Base-by-base conservation (phyloP, 2,329 filamentous ascomycete species). In the Xylariales sp. region DNA sequence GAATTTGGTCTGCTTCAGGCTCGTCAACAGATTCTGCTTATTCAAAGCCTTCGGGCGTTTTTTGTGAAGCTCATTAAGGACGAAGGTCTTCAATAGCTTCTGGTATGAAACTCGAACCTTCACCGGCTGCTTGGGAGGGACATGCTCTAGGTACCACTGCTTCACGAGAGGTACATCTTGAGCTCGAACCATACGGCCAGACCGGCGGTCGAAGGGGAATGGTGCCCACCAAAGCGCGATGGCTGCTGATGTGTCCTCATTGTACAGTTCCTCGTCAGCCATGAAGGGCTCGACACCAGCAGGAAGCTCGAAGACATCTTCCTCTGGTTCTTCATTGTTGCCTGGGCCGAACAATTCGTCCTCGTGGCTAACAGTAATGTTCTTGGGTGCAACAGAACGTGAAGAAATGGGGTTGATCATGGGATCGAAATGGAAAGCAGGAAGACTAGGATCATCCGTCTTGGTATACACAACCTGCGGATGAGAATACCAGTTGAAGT, bases 61-160 rank as follows among this genome's bases (percentile, higher is more conserved):
- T 70, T 91, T 94, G 66, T 98, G 94, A 34, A 98, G 74, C 66
- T 97, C 91, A 53, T 98, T 98, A 50, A 98, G 75, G 14, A 98
- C 93, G 53, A 83, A 98, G 3, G 87, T 91, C 73, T 98, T 98
- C 31, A 98, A 74, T 45, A 98, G 71, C 69, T 98, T 98, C 65
- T 98, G 93, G 61, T 98, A 98, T 1, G 93, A 98, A 8, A 98
- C 93, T 57, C 93, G 81, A 41, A 98, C 90, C 69, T 98, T 98
- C 51, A 97, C 90, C 1, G 93, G 91, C 55, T 95, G 89, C 49
- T 73, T 70, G 42, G 84, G 80, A 9, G 93, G 90, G 50, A 89
- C 90, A 60, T 98, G 94, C 65, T 98, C 91, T 5, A 98, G 75
- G 58, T 98, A 98, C 87, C 89, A 97, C 62, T 97, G 93, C 67